phyloP scores from a whole-genome alignment of 2,329 filamentous ascomycete species.

The Penicillium sp. region DNA sequence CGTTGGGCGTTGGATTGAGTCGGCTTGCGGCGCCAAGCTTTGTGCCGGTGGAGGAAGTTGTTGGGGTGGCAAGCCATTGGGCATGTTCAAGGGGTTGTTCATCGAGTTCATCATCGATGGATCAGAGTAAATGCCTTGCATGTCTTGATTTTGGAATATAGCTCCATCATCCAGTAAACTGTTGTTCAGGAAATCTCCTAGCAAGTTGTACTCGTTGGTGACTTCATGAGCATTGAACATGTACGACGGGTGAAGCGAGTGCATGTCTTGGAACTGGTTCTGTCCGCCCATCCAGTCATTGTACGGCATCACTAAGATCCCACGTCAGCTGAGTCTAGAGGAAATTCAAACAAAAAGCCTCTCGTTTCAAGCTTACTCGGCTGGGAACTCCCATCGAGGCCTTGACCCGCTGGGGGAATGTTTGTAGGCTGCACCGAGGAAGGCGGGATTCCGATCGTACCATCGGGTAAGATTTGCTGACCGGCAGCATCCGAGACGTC shows the following conservation, averaged over 20 bases:
- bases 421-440: slow-evolving; percentile 66
- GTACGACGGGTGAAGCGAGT: slow-evolving; percentile 88
- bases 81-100: slow-evolving; percentile 30
- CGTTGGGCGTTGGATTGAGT: slow-evolving; percentile 59
- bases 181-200: slow-evolving; percentile 94
- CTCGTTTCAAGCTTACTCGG: slow-evolving; percentile 62
- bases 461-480: slow-evolving; percentile 43
- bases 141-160: slow-evolving; percentile 65
- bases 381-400: slow-evolving; percentile 64
- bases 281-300: slow-evolving; percentile 77
- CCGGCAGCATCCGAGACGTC: slow-evolving; percentile 57
- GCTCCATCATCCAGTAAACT: slow-evolving; percentile 83
- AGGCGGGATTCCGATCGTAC: slow-evolving; percentile 50
- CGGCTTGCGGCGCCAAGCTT: slow-evolving; percentile 39
- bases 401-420: slow-evolving; percentile 64
- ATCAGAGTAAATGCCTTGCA: slow-evolving; percentile 60
- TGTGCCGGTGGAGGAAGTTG: slow-evolving; percentile 34
- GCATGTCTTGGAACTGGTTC: slow-evolving; percentile 90
- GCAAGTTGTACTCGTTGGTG: slow-evolving; percentile 91
- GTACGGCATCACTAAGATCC: slow-evolving; percentile 68
- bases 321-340: slow-evolving; percentile 26
- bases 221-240: slow-evolving; percentile 95
- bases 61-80: slow-evolving; percentile 34
- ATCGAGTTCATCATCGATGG: slow-evolving; percentile 52
- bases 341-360: background rate